phyloP scores from a whole-genome alignment of 345 rosid genomes.

The sweet orange (Citrus sinensis) region DVS_A1.0 CM039162.1:26832001-26832500 shows the following conservation, averaged over 20 bases:
- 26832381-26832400: constrained; percentile 64
- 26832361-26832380: constrained; percentile 66
- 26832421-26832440: constrained; percentile 81
- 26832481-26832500: constrained; percentile 60
- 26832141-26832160: constrained; percentile 53
- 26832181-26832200: constrained; percentile 80
- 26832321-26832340: constrained; percentile 73
- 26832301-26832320: constrained; percentile 12
- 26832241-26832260: neutral
- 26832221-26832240: neutral
- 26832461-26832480: constrained; percentile 69
- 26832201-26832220: constrained; percentile 45
- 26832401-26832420: constrained; percentile 86
- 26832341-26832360: constrained; percentile 76
- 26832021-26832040: neutral
- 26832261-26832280: neutral
- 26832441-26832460: constrained; percentile 70
- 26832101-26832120: constrained; percentile 58
- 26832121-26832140: constrained; percentile 73
- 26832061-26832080: constrained; percentile 94
- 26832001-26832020: neutral
- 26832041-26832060: constrained; percentile 11
- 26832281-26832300: neutral
- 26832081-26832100: constrained; percentile 83
- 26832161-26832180: constrained; percentile 76